phyloP scores from a whole-genome alignment of 805 yeast genomes.

The Vanderwaltozyma verrucispora region DNA sequence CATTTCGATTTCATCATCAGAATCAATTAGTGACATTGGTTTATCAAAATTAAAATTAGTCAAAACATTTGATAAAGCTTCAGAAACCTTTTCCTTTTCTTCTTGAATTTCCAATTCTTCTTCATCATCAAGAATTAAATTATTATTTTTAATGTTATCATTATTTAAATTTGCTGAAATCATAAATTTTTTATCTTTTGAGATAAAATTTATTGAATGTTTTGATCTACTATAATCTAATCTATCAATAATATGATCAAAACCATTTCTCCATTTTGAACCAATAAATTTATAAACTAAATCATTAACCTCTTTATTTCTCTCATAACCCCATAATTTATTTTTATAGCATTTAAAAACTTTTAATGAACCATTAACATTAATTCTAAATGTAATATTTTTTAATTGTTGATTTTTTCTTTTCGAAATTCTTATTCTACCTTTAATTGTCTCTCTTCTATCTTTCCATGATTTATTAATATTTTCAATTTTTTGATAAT shows the following conservation, averaged over 20 bases:
- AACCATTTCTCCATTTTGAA: constrained; percentile 72
- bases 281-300: constrained; percentile 52
- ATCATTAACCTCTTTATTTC: constrained; percentile 49
- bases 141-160: constrained; percentile 12
- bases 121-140: constrained; percentile 16
- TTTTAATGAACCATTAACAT: constrained; percentile 46
- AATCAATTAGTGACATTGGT: constrained; percentile 35
- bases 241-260: constrained; percentile 67
- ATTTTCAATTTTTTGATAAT: constrained; percentile 30
- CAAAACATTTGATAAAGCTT: constrained; percentile 40
- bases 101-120: constrained; percentile 30
- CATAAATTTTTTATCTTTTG: neutral
- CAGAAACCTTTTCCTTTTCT: constrained; percentile 36
- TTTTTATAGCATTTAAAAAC: constrained; percentile 54
- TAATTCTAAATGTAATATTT: constrained; percentile 54
- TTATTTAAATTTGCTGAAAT: constrained; percentile 3
- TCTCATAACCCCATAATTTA: constrained; percentile 87
- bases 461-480: constrained; percentile 33
- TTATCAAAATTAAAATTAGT: constrained; percentile 42
- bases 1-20: constrained; percentile 33
- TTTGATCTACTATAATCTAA: constrained; percentile 26
- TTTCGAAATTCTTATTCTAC: constrained; percentile 48
- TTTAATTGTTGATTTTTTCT: constrained; percentile 34
- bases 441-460: constrained; percentile 37
- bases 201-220: constrained; percentile 3